phyloP scores from a whole-genome alignment of 148 eudicot species.

The Tetragonia tetragonoides region DNA sequence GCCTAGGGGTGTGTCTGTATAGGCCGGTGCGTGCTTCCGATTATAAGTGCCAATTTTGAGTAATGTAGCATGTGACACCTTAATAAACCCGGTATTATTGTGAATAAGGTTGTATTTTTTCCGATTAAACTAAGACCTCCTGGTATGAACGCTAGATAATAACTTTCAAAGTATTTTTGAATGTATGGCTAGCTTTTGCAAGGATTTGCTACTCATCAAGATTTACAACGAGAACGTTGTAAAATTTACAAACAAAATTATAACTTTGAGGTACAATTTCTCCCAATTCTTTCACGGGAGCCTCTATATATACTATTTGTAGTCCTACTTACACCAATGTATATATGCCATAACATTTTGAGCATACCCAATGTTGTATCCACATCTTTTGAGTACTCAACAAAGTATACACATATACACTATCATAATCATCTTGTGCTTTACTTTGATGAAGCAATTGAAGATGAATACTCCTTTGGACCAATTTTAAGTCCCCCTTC shows the following conservation, averaged over 20 bases:
- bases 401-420: background rate
- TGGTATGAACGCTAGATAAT: too few species aligned
- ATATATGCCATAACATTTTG: background rate
- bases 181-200: background rate
- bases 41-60: too few species aligned
- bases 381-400: background rate
- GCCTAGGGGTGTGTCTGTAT: too few species aligned
- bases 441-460: conserved; percentile 25
- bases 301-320: background rate
- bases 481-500: conserved; percentile 13
- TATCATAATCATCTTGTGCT: background rate
- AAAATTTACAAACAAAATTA: background rate
- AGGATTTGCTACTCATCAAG: background rate
- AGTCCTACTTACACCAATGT: background rate
- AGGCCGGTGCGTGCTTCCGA: too few species aligned
- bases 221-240: conserved; percentile 13
- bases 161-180: too few species aligned
- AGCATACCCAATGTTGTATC: background rate
- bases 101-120: too few species aligned
- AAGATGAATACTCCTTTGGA: conserved; percentile 7
- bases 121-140: too few species aligned
- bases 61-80: too few species aligned
- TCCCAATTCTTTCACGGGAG: background rate
- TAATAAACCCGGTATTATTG: too few species aligned
- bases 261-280: background rate